Evolutionary conservation across 2,329 filamentous ascomycete species (phyloP), one percentile per base, ranked within the genome.

Genomic region (Tolypocladium paradoxum): DNA sequence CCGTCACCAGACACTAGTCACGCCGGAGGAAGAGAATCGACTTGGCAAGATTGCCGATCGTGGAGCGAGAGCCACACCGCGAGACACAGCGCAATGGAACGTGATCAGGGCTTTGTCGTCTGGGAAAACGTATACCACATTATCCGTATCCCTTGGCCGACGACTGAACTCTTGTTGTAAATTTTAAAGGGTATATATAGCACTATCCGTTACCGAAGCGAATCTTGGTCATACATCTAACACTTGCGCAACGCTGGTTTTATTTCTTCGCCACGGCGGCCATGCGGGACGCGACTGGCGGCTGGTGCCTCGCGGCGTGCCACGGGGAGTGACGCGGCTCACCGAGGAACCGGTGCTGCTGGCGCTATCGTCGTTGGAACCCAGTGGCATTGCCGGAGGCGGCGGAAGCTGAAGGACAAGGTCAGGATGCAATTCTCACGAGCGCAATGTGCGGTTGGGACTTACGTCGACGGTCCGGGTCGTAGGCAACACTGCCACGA

Each of bases 301-400:
- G 68, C 65, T 0, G 70, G 70, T 72, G 1, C 66, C 68, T 8
- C 68, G 57, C 0, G 70, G 70, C 2, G 70, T 72, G 5, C 58
- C 61, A 18, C 65, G 61, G 6, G 70, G 70, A 1, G 70, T 73
- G 1, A 72, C 69, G 27, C 70, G 67, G 38, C 59, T 73, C 70
- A 1, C 70, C 70, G 48, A 73, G 72, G 62, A 73, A 73, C 14
- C 70, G 69, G 43, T 70, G 56, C 38, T 71, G 65, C 50, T 73
- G 69, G 53, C 69, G 72, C 59, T 65, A 73, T 7, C 62, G 58
- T 1, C 69, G 65, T 1, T 57, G 56, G 3, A 57, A 54, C 2
- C 48, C 57, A 0, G 61, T 58, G 3, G 63, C 54, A 16, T 52
- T 35, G 7, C 46, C 55, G 4, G 58, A 57, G 4, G 57, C 60